These are phyloP conservation scores for Ceratocystiopsis sp. DNA, from an alignment of 2,329 filamentous ascomycete genomes.

Conservation along the genomic window DNA sequence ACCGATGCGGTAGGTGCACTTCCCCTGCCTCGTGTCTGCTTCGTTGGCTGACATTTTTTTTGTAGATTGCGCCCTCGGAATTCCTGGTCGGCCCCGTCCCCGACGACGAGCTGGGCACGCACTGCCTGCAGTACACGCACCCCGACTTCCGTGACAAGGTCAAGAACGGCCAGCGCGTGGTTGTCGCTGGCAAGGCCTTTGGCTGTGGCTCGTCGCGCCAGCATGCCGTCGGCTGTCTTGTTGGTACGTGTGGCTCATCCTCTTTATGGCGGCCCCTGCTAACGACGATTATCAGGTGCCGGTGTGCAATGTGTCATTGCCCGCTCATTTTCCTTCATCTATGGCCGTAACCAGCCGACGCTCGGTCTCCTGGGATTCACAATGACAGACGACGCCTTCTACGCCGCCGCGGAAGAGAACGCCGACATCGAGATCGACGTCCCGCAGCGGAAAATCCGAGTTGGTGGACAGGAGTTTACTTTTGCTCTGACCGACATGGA, in stretches of 20 bases:
- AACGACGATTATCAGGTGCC: constrained; percentile 4
- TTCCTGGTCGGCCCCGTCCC: constrained; percentile 15
- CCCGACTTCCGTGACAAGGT: constrained; percentile 22
- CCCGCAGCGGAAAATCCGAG: constrained; percentile 7
- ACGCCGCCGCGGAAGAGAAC: constrained; percentile 18
- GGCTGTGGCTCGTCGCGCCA: constrained; percentile 28
- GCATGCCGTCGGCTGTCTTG: constrained; percentile 23
- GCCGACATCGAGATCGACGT: constrained; percentile 21
- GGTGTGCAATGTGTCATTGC: constrained; percentile 26
- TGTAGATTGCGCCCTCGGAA: constrained; percentile 22
- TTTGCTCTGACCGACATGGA: constrained; percentile 24
- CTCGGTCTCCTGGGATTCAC: constrained; percentile 26
- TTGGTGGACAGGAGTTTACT: constrained; percentile 13
- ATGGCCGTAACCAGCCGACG: constrained; percentile 25
- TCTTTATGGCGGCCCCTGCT: too few relatives aligned
- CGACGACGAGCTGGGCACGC: constrained; percentile 16
- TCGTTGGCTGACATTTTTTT: neutral
- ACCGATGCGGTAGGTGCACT: constrained; percentile 20
- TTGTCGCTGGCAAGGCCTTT: constrained; percentile 28
- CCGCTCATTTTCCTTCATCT: constrained; percentile 28
- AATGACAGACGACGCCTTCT: constrained; percentile 22
- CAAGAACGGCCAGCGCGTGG: constrained; percentile 19
- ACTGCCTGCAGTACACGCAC: constrained; percentile 23
- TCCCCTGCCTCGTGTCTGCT: too few relatives aligned
- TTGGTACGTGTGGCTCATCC: constrained; percentile 10